Percentiles rank a stretch among this genome's conserved stretches.
Evolutionary conservation across 768 basidiomycete species (phyloP).

Genomic region (Leucosporidium yakuticum): DNA sequence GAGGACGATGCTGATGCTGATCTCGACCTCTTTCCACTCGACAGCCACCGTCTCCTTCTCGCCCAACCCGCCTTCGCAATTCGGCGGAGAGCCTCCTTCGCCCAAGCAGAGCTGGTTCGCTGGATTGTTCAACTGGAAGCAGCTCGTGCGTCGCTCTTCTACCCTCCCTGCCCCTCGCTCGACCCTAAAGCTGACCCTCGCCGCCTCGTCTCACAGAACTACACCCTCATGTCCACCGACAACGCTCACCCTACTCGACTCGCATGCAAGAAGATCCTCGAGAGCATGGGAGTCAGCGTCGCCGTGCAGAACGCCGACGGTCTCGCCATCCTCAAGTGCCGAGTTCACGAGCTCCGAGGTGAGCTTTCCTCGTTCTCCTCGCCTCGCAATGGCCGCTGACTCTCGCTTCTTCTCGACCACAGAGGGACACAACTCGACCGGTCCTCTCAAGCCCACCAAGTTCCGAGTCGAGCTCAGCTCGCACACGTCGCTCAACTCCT

Average conservation of each 20-base stretch:
- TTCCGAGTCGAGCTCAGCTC: conserved; percentile 72
- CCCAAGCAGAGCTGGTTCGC: conserved; percentile 76
- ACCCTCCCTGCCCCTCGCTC: conserved; percentile 45
- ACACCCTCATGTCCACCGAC: conserved; percentile 46
- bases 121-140: conserved; percentile 79
- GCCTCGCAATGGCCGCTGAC: not conserved
- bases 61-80: conserved; percentile 8
- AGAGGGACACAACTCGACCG: conserved; percentile 15
- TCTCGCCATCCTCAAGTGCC: conserved; percentile 66
- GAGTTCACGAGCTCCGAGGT: conserved; percentile 59
- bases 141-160: conserved; percentile 54
- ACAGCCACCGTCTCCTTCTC: conserved; percentile 9
- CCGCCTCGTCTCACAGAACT: conserved; percentile 35
- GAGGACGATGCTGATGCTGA: not conserved
- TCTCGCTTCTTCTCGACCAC: not conserved
- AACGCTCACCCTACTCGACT: conserved; percentile 58
- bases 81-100: conserved; percentile 38
- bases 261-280: conserved; percentile 67
- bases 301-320: conserved; percentile 61
- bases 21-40: too few species aligned
- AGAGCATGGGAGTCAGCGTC: conserved; percentile 63
- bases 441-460: conserved; percentile 60
- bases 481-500: conserved; percentile 32
- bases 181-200: not conserved
- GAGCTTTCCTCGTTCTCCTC: conserved; percentile 14